Conservation (phyloP, 257 asterid genomes). For the Eustoma russellianum region DNA sequence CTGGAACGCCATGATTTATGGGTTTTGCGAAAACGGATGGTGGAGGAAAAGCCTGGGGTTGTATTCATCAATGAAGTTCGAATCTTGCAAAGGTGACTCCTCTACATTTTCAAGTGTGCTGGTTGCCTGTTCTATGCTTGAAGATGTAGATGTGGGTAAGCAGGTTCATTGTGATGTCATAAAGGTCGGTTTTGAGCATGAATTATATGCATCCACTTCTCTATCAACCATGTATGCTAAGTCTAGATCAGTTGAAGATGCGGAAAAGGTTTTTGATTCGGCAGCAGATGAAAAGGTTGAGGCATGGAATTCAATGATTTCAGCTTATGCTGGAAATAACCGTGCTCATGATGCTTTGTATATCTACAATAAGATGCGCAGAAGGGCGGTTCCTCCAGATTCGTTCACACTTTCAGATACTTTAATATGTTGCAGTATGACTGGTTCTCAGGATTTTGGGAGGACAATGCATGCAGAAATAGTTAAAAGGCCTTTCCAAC, state of each 20-base stretch:
- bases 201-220: slow-evolving; percentile 62
- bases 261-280: slow-evolving; percentile 34
- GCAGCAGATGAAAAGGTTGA: slow-evolving; percentile 39
- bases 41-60: slow-evolving; percentile 51
- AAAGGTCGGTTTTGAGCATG: slow-evolving; percentile 51
- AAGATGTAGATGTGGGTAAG: slow-evolving; percentile 34
- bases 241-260: slow-evolving; percentile 41
- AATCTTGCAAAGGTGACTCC: slow-evolving; percentile 42
- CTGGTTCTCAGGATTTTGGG: slow-evolving; percentile 33
- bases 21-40: slow-evolving; percentile 50
- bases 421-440: slow-evolving; percentile 44
- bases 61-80: slow-evolving; percentile 33
- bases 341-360: slow-evolving; percentile 41
- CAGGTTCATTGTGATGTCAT: slow-evolving; percentile 69
- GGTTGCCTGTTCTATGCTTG: slow-evolving; percentile 56
- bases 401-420: slow-evolving; percentile 59
- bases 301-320: slow-evolving; percentile 77
- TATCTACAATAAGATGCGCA: slow-evolving; percentile 39
- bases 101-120: slow-evolving; percentile 52
- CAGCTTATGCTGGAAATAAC: slow-evolving; percentile 57
- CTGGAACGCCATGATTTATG: slow-evolving; percentile 73
- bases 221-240: slow-evolving; percentile 63
- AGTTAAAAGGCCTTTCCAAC: slow-evolving; percentile 48
- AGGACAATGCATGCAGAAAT: slow-evolving; percentile 54
- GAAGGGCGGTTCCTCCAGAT: slow-evolving; percentile 38